Evolutionary conservation across 2,329 filamentous ascomycete genomes (phyloP).

Genomic region (Penicillium sp.): DNA sequence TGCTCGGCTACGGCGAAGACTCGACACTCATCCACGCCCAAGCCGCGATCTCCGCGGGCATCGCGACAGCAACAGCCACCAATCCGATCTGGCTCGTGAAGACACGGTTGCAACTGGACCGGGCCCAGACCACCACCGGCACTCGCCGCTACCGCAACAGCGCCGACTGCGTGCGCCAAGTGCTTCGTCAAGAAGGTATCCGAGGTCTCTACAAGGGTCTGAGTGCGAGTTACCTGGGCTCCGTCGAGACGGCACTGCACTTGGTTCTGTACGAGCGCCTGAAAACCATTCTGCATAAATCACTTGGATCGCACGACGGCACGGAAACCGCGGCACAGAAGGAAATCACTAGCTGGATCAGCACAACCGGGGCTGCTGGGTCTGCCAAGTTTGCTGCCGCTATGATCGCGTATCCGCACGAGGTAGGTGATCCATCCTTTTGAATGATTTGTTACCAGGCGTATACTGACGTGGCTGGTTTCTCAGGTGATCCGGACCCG

Average conservation of each 20-base stretch:
- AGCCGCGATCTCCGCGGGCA: conserved; percentile 36
- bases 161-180: conserved; percentile 67
- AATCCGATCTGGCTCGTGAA: conserved; percentile 54
- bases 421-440: conserved; percentile 21
- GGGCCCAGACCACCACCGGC: conserved; percentile 27
- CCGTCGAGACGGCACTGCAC: conserved; percentile 38
- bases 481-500: conserved; percentile 36
- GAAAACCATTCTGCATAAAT: conserved; percentile 28
- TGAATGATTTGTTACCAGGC: background rate
- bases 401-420: conserved; percentile 37
- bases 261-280: conserved; percentile 38
- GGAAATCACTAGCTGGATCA: conserved; percentile 29
- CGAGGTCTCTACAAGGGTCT: conserved; percentile 84
- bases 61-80: conserved; percentile 37
- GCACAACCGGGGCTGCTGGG: conserved; percentile 35
- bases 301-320: conserved; percentile 20
- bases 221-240: conserved; percentile 61
- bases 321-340: conserved; percentile 23
- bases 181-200: conserved; percentile 79
- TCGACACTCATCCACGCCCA: conserved; percentile 34
- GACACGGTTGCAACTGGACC: conserved; percentile 63
- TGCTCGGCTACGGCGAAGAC: conserved; percentile 30
- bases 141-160: conserved; percentile 52
- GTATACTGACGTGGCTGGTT: background rate
- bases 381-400: conserved; percentile 36